These are phyloP conservation scores for Penicillium sp. DNA, from an alignment of 2,329 filamentous ascomycete species.

Conservation along the genomic window DNA sequence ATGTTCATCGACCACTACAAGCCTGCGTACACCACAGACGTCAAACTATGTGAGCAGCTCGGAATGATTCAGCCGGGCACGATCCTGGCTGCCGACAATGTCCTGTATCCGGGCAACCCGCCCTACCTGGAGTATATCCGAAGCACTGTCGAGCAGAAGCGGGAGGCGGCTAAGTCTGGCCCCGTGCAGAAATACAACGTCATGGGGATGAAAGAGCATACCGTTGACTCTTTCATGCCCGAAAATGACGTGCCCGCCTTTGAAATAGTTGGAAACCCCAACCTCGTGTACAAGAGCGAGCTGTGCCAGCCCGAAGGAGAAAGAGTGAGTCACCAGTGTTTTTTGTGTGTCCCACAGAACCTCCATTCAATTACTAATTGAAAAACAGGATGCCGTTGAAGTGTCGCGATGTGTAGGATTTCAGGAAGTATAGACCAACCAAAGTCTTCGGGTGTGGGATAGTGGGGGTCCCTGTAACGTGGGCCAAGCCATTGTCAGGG, in stretches of 20 bases:
- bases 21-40: constrained; percentile 68
- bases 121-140: constrained; percentile 63
- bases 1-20: constrained; percentile 82
- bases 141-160: constrained; percentile 62
- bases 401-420: constrained; percentile 32
- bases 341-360: not conserved
- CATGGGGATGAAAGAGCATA: constrained; percentile 13
- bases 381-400: constrained; percentile 31
- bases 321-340: constrained; percentile 19
- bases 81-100: constrained; percentile 46
- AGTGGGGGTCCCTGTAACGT: not conserved
- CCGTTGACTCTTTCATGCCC: constrained; percentile 21
- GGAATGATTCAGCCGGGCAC: constrained; percentile 60
- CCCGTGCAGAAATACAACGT: constrained; percentile 16
- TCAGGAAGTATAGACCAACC: constrained; percentile 13
- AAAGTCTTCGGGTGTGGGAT: not conserved
- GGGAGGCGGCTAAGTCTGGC: constrained; percentile 32
- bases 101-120: constrained; percentile 45
- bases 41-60: constrained; percentile 74
- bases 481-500: not conserved
- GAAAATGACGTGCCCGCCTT: constrained; percentile 18
- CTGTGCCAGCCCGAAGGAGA: constrained; percentile 39
- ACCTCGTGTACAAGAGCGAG: constrained; percentile 63
- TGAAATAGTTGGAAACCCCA: constrained; percentile 54
- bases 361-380: not conserved